A percentile compares a stretch with the other conserved stretches of the same genome.
These are phyloP conservation scores for Henckelia pumila DNA, from an alignment of 257 asterid species.

Conservation along the genomic window DNA sequence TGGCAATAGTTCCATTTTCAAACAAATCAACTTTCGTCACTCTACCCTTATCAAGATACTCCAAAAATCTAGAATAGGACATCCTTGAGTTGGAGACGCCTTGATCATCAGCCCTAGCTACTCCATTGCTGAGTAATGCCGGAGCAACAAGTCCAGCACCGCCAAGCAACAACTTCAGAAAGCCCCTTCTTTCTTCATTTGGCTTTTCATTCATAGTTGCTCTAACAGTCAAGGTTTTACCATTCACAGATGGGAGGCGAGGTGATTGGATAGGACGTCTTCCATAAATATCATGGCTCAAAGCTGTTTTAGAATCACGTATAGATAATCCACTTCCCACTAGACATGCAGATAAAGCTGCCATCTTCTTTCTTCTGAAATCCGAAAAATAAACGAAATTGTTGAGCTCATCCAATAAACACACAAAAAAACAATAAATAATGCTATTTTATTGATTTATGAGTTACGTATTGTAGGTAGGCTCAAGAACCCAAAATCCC, in stretches of 20 bases:
- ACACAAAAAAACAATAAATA: slow-evolving; percentile 2
- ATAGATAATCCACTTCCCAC: slow-evolving; percentile 62
- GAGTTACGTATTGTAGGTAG: no score
- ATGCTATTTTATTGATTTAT: not conserved
- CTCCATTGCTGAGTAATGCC: slow-evolving; percentile 54
- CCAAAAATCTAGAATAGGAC: slow-evolving; percentile 96
- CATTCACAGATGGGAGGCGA: slow-evolving; percentile 44
- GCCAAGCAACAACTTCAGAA: slow-evolving; percentile 72
- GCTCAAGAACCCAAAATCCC: not conserved
- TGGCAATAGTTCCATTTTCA: slow-evolving; percentile 92
- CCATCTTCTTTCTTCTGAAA: slow-evolving; percentile 52
- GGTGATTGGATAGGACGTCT: slow-evolving; percentile 45
- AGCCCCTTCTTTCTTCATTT: slow-evolving; percentile 66
- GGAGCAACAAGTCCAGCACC: slow-evolving; percentile 64
- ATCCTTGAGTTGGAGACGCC: slow-evolving; percentile 87
- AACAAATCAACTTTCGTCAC: slow-evolving; percentile 79
- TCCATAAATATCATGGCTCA: slow-evolving; percentile 59
- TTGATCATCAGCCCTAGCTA: slow-evolving; percentile 88
- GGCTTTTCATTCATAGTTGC: slow-evolving; percentile 49
- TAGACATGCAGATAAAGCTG: slow-evolving; percentile 73
- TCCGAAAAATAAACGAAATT: slow-evolving; percentile 8
- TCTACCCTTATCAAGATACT: slow-evolving; percentile 88
- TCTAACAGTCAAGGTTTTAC: slow-evolving; percentile 32
- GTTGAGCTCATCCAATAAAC: not conserved
- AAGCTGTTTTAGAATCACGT: slow-evolving; percentile 36